These are phyloP conservation scores for Strigomonas oncopelti DNA, from an alignment of 208 protist species.

Conservation along the genomic window DNA sequence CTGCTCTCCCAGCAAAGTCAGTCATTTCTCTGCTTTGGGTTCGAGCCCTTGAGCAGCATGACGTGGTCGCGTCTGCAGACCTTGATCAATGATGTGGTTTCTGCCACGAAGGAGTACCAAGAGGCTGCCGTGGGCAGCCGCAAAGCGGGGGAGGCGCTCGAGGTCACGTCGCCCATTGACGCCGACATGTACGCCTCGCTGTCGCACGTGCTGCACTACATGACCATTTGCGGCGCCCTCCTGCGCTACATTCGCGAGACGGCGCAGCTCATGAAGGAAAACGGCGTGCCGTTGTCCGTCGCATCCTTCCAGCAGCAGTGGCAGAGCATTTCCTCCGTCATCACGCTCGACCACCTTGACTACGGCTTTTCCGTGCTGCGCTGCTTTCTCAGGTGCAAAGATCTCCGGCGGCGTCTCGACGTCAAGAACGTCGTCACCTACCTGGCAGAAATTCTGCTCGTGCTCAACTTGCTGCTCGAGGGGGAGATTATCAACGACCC, in stretches of 20 bases:
- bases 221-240: conserved; percentile 55
- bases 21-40: conserved; percentile 76
- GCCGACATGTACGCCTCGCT: conserved; percentile 43
- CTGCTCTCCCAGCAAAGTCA: conserved; percentile 72
- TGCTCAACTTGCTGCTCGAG: conserved; percentile 68
- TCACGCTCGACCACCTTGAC: conserved; percentile 68
- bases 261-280: conserved; percentile 43
- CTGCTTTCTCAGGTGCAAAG: conserved; percentile 54
- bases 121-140: conserved; percentile 58
- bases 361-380: conserved; percentile 65
- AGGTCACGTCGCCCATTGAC: conserved; percentile 58
- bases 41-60: conserved; percentile 80
- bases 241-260: conserved; percentile 71
- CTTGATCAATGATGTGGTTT: conserved; percentile 38
- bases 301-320: conserved; percentile 70
- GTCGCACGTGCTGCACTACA: conserved; percentile 55
- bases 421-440: conserved; percentile 49
- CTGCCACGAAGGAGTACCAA: conserved; percentile 55
- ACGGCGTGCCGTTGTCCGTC: conserved; percentile 29
- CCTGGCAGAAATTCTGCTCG: conserved; percentile 73
- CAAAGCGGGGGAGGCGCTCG: conserved; percentile 57
- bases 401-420: conserved; percentile 59
- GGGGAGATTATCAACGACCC: conserved; percentile 65
- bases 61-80: conserved; percentile 35
- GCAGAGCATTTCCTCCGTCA: conserved; percentile 68